Base-by-base conservation (phyloP, 768 basidiomycete species). In the Asterophora parasitica region DNA sequence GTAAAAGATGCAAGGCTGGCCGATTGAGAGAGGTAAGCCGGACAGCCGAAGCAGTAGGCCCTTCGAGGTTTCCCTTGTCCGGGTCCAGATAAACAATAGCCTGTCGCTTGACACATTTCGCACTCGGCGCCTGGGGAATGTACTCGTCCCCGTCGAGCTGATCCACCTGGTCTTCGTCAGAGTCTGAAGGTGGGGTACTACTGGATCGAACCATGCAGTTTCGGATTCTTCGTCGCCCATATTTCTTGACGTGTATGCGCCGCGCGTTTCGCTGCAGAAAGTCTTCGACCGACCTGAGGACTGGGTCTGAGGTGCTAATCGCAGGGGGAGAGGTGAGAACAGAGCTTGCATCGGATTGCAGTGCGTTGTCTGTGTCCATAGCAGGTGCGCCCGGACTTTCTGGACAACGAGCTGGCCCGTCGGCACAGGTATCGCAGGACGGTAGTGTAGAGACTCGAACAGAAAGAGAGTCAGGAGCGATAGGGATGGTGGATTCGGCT, bases 231-330 rank as follows among this genome's bases (percentile, higher is more conserved):
- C 36, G 41, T 19, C 58, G 51, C n/a, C 60, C 53, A 32, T 62
- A 60, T 49, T 50, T 60, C 38, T 43, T 53, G 7, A 46, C 36
- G 48, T 36, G 58, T 39, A 48, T 47, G 41, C 49, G 47, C 13
- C 43, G 46, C 12, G 44, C 34, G 7, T 58, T 57, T n/a, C 52
- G 49, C 30, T 56, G 55, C 12, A 71, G 49, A 43, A 69, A 67
- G 8, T 48, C 51, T 28, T 71, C 67, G 1, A 70, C 62, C 23
- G 63, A 59, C 3, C 67, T 33, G n/a, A 46, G 48, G 8, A 41
- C 34, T 28, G 42, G 45, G 16, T 54, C 57, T 40, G 48, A 55
- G 23, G 37, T 44, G 28, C 48, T 28, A 28, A n/a, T n/a, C n/a
- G 41, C 36, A 15, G 26, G 42, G 19, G 30, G 48, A 44, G 44